Evolutionary conservation across 768 basidiomycete species (phyloP), one percentile per base, ranked within the genome.

Genomic region (Dentipellis sp.): DNA sequence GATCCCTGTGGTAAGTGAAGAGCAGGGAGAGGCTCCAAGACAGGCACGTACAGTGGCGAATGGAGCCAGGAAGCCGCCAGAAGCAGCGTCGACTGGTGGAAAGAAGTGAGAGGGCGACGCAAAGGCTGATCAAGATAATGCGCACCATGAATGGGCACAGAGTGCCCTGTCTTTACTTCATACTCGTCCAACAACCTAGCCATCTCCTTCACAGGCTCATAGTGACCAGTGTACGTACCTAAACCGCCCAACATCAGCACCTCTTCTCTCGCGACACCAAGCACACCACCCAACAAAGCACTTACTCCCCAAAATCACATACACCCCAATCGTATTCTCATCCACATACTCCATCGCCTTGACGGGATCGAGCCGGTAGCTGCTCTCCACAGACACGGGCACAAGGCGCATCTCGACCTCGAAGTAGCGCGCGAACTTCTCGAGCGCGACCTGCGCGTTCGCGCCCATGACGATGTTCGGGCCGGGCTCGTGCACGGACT

Each of bases 161-260:
- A 68, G 59, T 66, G 63, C 16, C 76, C 77, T 0, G 74, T 78
- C 58, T 69, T 63, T 19, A 49, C 66, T 66, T 84, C 76, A 63
- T 80, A 83, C 56, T 71, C 75, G 72, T 77, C 75, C 68, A 92
- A 73, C 10, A 89, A 75, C 42, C 84, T 82, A 1, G 86, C 75
- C 83, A 97, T 89, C 66, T 86, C 88, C 66, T 88, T 80, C 37
- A 97, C 93, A 14, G 86, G 83, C 64, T 94, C 94, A 63, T 76
- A 81, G 61, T 74, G 74, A n/a, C 77, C 79, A 4, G 80, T 80
- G 60, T 75, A 77, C 21, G 75, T 79, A 37, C 42, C 42, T 45
- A 10, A 29, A 29, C 19, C 69, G 23, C 6, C 1, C 22, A 16
- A 23, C 5, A 42, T 23, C 17, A 52, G 37, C 8, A 11, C 29